Percentiles rank a stretch among this genome's conserved stretches.
phyloP scores from a whole-genome alignment of 1,284 basidiomycete species.

The Austropuccinia psidii region DNA sequence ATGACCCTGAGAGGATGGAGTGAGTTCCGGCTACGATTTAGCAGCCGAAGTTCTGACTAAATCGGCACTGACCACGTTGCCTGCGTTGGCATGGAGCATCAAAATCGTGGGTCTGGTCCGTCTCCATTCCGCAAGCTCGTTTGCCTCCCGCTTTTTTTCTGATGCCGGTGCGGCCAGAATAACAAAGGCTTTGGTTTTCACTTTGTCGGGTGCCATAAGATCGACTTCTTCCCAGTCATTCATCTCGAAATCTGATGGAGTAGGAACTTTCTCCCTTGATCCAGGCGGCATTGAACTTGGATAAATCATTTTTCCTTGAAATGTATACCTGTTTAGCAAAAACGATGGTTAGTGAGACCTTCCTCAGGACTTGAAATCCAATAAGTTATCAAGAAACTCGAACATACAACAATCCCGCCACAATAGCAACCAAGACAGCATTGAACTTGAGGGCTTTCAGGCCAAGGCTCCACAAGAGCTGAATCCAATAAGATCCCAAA shows the following conservation, averaged over 20 bases:
- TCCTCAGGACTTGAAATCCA: not conserved
- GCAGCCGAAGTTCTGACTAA: not conserved
- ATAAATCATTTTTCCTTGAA: slow-evolving; percentile 36
- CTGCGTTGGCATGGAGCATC: slow-evolving; percentile 31
- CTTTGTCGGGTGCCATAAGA: slow-evolving; percentile 9
- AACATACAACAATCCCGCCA: slow-evolving; percentile 6
- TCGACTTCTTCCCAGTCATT: slow-evolving; percentile 32
- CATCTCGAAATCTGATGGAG: slow-evolving; percentile 12
- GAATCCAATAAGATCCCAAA: no score
- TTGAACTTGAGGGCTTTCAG: slow-evolving; percentile 12
- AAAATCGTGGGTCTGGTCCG: not conserved
- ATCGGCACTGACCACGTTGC: slow-evolving; percentile 29
- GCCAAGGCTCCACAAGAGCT: not conserved
- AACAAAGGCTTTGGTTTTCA: slow-evolving; percentile 18
- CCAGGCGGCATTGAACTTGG: slow-evolving; percentile 30
- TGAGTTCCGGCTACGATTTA: not conserved
- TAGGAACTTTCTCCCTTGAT: slow-evolving; percentile 9
- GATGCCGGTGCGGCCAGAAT: slow-evolving; percentile 13
- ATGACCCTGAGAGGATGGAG: slow-evolving; percentile 4
- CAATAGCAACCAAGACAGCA: slow-evolving; percentile 1
- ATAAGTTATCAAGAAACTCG: not conserved
- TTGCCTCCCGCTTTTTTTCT: not conserved
- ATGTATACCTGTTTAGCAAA: slow-evolving; percentile 21
- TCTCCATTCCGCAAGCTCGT: not conserved
- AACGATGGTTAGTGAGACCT: not conserved